These are phyloP conservation scores for Candida glucosophila DNA, from an alignment of 1,139 yeast genomes.

Conservation along the genomic window DNA sequence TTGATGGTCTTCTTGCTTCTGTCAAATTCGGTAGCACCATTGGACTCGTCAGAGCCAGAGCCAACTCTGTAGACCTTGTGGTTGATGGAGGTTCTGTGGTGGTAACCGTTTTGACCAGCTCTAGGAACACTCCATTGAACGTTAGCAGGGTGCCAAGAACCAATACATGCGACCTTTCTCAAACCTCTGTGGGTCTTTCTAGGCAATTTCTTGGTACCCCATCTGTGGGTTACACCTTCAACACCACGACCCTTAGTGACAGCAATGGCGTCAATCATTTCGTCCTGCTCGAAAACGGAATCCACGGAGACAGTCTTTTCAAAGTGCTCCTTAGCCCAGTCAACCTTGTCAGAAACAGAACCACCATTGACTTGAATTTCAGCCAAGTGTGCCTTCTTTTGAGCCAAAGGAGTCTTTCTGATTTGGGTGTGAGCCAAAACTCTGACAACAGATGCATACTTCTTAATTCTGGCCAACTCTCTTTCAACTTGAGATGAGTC, in stretches of 20 bases:
- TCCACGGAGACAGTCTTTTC: conserved; percentile 97
- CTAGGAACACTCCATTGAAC: conserved; percentile 99
- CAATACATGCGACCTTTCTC: conserved; percentile 99
- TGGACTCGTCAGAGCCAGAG: conserved; percentile 87
- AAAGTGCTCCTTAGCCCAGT: conserved; percentile 98
- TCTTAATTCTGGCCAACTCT: conserved; percentile 97
- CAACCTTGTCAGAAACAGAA: conserved; percentile 92
- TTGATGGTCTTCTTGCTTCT: conserved; percentile 99
- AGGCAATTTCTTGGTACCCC: conserved; percentile 99
- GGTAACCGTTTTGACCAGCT: conserved; percentile 99
- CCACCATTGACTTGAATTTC: conserved; percentile 99
- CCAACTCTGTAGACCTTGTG: conserved; percentile 99
- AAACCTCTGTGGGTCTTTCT: conserved; percentile 99
- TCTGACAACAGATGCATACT: conserved; percentile 98
- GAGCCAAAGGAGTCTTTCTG: conserved; percentile 98
- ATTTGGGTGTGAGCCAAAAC: conserved; percentile 99
- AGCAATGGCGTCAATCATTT: conserved; percentile 96
- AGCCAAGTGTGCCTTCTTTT: conserved; percentile 99
- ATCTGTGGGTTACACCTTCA: conserved; percentile 99
- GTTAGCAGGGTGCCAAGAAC: conserved; percentile 99
- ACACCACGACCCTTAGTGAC: conserved; percentile 99
- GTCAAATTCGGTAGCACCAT: conserved; percentile 97
- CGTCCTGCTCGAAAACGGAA: conserved; percentile 97
- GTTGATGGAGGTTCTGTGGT: conserved; percentile 99
- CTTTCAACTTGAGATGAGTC: conserved; percentile 85